Evolutionary conservation across 2,329 filamentous ascomycete genomes (phyloP), one percentile per base, ranked within the genome.

Genomic region (Pseudogymnoascus sp.): DNA sequence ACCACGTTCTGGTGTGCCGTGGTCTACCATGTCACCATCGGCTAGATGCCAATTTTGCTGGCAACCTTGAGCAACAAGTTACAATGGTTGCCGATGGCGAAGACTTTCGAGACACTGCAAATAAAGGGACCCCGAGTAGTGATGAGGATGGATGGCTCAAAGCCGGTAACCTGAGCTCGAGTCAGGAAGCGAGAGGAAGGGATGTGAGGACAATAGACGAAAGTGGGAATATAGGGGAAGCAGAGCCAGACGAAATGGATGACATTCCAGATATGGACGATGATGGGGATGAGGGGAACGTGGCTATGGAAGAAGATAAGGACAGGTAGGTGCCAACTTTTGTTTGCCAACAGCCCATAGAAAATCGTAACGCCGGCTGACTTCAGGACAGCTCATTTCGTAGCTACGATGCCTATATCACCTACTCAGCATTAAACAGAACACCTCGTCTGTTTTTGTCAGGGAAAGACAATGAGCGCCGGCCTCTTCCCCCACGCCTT

Each of bases 331-430:
- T 57, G 23, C 8, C 47, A 8, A 9, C n/a, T 2, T 21, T 21
- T 28, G 6, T 21, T 7, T 21, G 2, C 42, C 5, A 93, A 80
- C 81, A 95, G 65, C 7, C 21, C 17, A 19, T 23, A 11, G 2
- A 13, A 21, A 4, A 28, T 21, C 23, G 19, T 3, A 35, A 62
- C 28, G 38, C 9, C 38, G 36, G 64, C 63, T 44, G 57, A 31
- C 65, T 69, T 66, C 67, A 68, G 42, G 66, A 62, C 68, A 96
- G 91, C 64, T 87, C 90, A 62, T 84, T 90, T 61, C 89, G 95
- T 69, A 96, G 91, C n/a, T 99, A 99, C 77, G 96, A 90, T 50
- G 88, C 99, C 69, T 99, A 99, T 82, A 97, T 99, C 73, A 95
- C 92, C 78, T 99, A 99, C 79, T 91, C 93, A 4, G 90, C 93